Conservation (phyloP, 345 rosid species). For the Leavenworthia alabamica region DNA sequence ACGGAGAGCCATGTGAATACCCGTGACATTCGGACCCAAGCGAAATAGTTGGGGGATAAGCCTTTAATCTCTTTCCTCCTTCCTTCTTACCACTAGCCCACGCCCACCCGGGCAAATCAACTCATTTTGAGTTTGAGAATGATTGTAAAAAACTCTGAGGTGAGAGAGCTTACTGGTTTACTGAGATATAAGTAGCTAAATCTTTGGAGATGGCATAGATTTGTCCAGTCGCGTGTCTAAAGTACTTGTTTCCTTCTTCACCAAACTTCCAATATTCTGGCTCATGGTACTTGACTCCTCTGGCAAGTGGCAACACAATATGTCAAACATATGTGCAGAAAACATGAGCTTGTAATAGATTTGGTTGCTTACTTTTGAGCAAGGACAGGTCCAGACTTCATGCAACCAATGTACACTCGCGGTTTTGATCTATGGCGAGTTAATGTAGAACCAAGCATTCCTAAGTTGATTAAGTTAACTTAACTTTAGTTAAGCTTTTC, state of each 20-base stretch:
- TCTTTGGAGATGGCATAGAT: constrained; percentile 85
- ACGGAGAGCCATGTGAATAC: no score
- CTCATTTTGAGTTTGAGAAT: no score
- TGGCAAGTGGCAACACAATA: constrained; percentile 26
- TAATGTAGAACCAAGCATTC: constrained; percentile 48
- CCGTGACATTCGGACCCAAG: no score
- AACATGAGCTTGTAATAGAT: constrained; percentile 2
- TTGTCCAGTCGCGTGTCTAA: constrained; percentile 93
- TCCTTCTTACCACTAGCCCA: no score
- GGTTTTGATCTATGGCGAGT: constrained; percentile 57
- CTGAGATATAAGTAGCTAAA: constrained; percentile 77
- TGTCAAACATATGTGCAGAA: not conserved
- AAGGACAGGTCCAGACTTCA: constrained; percentile 94
- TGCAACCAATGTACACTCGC: constrained; percentile 82
- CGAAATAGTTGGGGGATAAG: no score
- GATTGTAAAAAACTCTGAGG: not conserved
- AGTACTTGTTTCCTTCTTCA: constrained; percentile 86
- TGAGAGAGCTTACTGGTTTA: constrained; percentile 43
- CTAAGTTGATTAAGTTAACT: constrained; percentile 43
- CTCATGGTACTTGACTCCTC: constrained; percentile 80
- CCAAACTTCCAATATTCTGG: constrained; percentile 95
- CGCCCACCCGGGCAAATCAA: no score
- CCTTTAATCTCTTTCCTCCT: no score
- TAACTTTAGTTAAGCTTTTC: not conserved
- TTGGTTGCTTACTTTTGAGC: constrained; percentile 52